Base-by-base conservation (phyloP, 495 filamentous ascomycete genomes). In the Lasiosphaeria ovina region DNA sequence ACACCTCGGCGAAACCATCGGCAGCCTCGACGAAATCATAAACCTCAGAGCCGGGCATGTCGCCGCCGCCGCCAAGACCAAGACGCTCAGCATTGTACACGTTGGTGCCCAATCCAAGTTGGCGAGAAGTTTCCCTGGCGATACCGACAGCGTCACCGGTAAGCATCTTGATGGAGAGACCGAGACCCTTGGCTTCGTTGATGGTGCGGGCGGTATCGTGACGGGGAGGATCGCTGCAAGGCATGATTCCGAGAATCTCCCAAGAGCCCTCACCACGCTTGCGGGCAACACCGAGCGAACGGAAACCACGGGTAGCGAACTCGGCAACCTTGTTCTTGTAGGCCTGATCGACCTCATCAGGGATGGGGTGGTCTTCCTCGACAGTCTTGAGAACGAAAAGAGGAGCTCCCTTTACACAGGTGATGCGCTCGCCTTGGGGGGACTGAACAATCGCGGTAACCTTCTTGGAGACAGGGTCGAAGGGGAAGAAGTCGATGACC, bases 131-230 rank as follows among this genome's bases (percentile, higher is more conserved):
- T 74, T 96, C 92, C 75, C 88, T 85, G 69, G 92, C 92, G 75
- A 96, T 96, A 74, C 89, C 92, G 68, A 96, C 90, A 56, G 92
- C 90, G 77, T 97, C 92, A 81, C 92, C 92, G 73, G 92, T 97
- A 78, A 97, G 86, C 90, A 97, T 97, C 81, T 96, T 97, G 76
- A 97, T 91, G 59, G 86, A 88, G 49, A 97, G 80, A 77, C 92
- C 92, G 55, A 97, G 85, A 58, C 80, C 81, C 80, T 93, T 89
- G 66, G 92, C 92, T 78, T 97, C 92, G 69, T 87, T 85, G 77
- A 97, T 89, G 60, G 92, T 95, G 72, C 89, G 88, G 62, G 89
- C 90, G 66, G 91, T 95, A 73, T 96, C 92, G 77, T 94, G 85
- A 68, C 92, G 89, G 61, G 92, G 92, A 58, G 92, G 92, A 69